Base-by-base conservation (phyloP, 2,329 filamentous ascomycete species). In the Trichoderma oligosporum region DNA sequence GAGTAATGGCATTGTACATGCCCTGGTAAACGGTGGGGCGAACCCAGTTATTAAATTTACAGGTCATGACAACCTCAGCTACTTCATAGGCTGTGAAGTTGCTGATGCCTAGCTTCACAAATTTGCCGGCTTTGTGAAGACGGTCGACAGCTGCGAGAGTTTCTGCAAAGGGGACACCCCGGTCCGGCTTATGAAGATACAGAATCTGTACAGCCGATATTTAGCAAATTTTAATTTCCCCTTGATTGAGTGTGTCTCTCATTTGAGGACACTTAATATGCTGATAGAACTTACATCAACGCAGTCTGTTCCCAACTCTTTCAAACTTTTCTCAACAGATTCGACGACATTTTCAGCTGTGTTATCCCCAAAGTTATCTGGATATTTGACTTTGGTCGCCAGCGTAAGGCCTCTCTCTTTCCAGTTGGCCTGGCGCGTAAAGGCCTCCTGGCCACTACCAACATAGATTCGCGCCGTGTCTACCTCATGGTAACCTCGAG, bases 21-120 rank as follows among this genome's bases (percentile, higher is more conserved):
- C 81, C 91, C 72, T 94, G 90, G 72, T 90, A 96, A 56, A 95
- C 84, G 0, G 87, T 91, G 1, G 91, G 91, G 36, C 86, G 82
- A 14, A 95, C 88, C 89, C 89, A 95, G 60, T 83, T 82, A 66
- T 89, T 86, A 73, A 88, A 84, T 65, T 87, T 87, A 78, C 88
- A 93, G 36, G 85, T 86, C 71, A 90, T 82, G 57, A 87, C 87
- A 8, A 95, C 82, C 73, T 96, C 91, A 0, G 91, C 91, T 8
- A 96, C 88, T 70, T 96, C 91, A 68, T 87, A 94, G 0, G 91
- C 86, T 0, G 91, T 89, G 70, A 86, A 96, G 74, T 96, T 96
- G 65, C 84, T 88, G 58, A 97, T 74, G 2, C 90, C 91, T 11
- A 96, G 76, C 51, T 83, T 81, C 18, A 90, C 84, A 67, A 97